Evolutionary conservation across 495 filamentous ascomycete species (phyloP).

Genomic region (Neurospora sp.): DNA sequence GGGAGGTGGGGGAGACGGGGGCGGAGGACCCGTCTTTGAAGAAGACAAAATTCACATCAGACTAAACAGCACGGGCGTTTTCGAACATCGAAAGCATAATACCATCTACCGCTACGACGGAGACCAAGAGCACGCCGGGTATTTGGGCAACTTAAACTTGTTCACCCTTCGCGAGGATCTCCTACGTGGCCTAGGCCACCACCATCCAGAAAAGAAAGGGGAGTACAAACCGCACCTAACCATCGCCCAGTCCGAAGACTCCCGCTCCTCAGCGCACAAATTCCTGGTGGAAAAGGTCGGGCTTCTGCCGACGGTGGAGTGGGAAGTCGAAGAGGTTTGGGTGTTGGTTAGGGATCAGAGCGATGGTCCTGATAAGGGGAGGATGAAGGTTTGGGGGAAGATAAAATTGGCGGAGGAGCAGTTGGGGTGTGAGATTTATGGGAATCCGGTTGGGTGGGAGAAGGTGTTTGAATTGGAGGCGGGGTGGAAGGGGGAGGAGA

Average conservation of each 20-base stretch:
- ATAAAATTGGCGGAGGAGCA: constrained; percentile 13
- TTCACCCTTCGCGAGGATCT: neutral
- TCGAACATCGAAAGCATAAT: constrained; percentile 29
- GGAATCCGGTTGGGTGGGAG: constrained; percentile 4
- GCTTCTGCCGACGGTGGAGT: constrained; percentile 27
- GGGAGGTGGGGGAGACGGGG: neutral
- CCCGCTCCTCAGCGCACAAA: constrained; percentile 21
- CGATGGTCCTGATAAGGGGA: constrained; percentile 7
- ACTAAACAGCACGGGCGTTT: no score
- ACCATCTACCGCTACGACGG: constrained; percentile 34
- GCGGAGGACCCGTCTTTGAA: neutral
- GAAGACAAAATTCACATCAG: neutral
- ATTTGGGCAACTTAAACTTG: constrained; percentile 2
- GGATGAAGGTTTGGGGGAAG: constrained; percentile 39
- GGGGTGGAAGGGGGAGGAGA: neutral
- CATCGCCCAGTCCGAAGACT: constrained; percentile 40
- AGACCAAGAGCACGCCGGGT: neutral
- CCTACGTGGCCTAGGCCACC: neutral
- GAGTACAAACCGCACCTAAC: constrained; percentile 39
- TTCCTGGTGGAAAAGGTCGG: constrained; percentile 36
- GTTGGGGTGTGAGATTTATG: neutral
- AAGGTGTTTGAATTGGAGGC: constrained; percentile 5
- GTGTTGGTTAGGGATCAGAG: constrained; percentile 36
- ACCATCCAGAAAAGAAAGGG: neutral
- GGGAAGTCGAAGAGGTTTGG: constrained; percentile 32